Percentiles rank a stretch among this genome's conserved stretches.
phyloP scores from a whole-genome alignment of 495 filamentous ascomycete species.

The Xylaria venustula region DNA sequence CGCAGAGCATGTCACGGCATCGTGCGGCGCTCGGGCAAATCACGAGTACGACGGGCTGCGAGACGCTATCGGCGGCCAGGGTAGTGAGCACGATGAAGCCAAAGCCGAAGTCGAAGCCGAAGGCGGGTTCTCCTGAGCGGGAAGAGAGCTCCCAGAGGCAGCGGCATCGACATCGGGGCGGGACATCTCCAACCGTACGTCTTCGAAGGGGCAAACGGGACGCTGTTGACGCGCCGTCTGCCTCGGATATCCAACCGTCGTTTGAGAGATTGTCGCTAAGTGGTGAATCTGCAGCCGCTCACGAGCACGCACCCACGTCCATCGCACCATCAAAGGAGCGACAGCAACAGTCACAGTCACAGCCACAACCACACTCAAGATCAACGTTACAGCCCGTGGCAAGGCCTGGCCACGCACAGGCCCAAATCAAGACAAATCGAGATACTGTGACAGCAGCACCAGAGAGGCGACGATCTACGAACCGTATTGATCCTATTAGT shows the following conservation, averaged over 20 bases:
- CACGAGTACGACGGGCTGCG: conserved; percentile 70
- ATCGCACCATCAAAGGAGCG: conserved; percentile 6
- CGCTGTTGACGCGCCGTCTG: conserved; percentile 22
- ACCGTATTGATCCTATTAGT: not conserved
- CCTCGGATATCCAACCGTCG: conserved; percentile 29
- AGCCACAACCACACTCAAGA: not conserved
- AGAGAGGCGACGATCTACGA: not conserved
- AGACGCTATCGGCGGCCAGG: conserved; percentile 57
- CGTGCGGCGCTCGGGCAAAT: conserved; percentile 75
- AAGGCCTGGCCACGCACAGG: conserved; percentile 12
- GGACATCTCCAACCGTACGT: conserved; percentile 83
- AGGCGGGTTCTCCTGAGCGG: conserved; percentile 14
- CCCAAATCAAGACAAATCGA: conserved; percentile 3
- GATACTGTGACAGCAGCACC: not conserved
- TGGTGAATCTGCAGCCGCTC: conserved; percentile 28
- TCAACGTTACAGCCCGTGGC: conserved; percentile 31
- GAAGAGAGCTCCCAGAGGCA: conserved; percentile 11
- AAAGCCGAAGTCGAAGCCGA: conserved; percentile 18
- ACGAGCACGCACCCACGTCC: conserved; percentile 19
- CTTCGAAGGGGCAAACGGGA: conserved; percentile 60
- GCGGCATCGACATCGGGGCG: conserved; percentile 16
- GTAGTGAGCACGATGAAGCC: conserved; percentile 48
- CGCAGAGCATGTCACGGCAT: conserved; percentile 68
- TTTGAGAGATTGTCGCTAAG: conserved; percentile 33
- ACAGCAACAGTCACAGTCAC: not conserved